phyloP scores from a whole-genome alignment of 768 basidiomycete species.

The Boletus eberwhitei region DNA sequence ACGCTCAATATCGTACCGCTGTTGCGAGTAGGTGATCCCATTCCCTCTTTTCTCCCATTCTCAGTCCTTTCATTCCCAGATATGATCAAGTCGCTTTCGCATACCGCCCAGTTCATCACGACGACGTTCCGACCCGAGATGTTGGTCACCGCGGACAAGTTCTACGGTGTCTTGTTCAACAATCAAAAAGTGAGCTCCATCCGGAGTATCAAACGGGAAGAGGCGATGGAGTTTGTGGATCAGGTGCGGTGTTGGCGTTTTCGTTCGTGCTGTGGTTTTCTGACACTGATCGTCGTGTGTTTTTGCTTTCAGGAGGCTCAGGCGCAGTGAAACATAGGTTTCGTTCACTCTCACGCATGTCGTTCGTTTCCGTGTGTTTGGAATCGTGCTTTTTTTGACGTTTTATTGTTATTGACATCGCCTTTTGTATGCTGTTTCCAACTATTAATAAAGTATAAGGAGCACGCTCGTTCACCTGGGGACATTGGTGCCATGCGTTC shows the following conservation, averaged over 20 bases:
- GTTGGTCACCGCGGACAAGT: slow-evolving; percentile 93
- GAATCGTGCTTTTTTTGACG: neutral
- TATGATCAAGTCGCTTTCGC: slow-evolving; percentile 91
- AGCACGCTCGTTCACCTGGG: neutral
- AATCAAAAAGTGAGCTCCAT: slow-evolving; percentile 94
- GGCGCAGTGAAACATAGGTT: slow-evolving; percentile 33
- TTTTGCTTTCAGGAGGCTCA: slow-evolving; percentile 40
- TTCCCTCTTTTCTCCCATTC: slow-evolving; percentile 35
- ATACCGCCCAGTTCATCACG: slow-evolving; percentile 92
- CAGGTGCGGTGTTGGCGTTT: slow-evolving; percentile 44
- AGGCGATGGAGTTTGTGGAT: slow-evolving; percentile 94
- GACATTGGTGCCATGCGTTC: neutral
- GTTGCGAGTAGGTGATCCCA: slow-evolving; percentile 69
- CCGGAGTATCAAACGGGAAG: slow-evolving; percentile 79
- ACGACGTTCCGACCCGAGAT: slow-evolving; percentile 99
- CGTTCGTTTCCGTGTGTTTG: neutral
- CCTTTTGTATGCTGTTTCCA: neutral
- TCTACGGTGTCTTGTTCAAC: slow-evolving; percentile 96
- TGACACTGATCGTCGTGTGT: neutral
- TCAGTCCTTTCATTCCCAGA: slow-evolving; percentile 12
- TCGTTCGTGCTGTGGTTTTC: neutral
- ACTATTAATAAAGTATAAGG: neutral
- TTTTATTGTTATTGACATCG: slow-evolving; percentile 24
- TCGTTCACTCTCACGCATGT: neutral
- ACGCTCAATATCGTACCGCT: slow-evolving; percentile 95